Conservation (phyloP, 1,284 basidiomycete genomes). For the Porodaedalea pini region DNA sequence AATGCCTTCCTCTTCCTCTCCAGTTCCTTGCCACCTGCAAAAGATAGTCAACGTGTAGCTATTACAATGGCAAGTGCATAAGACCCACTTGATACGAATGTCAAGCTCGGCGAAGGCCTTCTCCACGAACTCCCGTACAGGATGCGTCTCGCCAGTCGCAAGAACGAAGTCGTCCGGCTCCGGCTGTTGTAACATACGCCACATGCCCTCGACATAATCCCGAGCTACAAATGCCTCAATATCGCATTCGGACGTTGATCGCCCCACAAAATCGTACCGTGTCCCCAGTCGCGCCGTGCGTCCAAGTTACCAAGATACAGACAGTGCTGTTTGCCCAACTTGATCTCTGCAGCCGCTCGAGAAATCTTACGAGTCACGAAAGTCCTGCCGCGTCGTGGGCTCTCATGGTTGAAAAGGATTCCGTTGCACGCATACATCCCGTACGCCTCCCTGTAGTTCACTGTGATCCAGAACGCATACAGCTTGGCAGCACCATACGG, state of each 20-base stretch:
- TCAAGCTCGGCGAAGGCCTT: constrained; percentile 73
- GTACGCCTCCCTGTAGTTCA: constrained; percentile 91
- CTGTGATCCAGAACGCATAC: constrained; percentile 84
- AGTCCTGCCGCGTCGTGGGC: constrained; percentile 84
- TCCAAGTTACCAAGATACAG: constrained; percentile 90
- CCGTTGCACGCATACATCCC: constrained; percentile 91
- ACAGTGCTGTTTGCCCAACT: constrained; percentile 78
- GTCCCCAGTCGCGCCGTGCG: constrained; percentile 91
- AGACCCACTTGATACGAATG: constrained; percentile 58
- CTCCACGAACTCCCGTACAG: constrained; percentile 85
- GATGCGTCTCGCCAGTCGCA: constrained; percentile 89
- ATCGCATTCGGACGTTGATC: neutral
- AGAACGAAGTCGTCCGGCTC: constrained; percentile 83
- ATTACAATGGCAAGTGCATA: constrained; percentile 11
- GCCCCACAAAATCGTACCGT: constrained; percentile 55
- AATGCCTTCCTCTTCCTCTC: constrained; percentile 72
- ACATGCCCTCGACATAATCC: constrained; percentile 93
- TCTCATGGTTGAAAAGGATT: constrained; percentile 93
- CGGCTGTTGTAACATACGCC: constrained; percentile 88
- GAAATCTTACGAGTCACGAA: constrained; percentile 94
- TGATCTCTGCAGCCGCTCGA: constrained; percentile 86
- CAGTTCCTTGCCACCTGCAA: constrained; percentile 69
- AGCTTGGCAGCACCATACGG: constrained; percentile 92
- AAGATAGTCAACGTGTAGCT: neutral
- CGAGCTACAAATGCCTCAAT: constrained; percentile 45